Evolutionary conservation across 345 rosid genomes (phyloP), one percentile per base, ranked within the genome.

Genomic region (Bruguiera parviflora): DNA sequence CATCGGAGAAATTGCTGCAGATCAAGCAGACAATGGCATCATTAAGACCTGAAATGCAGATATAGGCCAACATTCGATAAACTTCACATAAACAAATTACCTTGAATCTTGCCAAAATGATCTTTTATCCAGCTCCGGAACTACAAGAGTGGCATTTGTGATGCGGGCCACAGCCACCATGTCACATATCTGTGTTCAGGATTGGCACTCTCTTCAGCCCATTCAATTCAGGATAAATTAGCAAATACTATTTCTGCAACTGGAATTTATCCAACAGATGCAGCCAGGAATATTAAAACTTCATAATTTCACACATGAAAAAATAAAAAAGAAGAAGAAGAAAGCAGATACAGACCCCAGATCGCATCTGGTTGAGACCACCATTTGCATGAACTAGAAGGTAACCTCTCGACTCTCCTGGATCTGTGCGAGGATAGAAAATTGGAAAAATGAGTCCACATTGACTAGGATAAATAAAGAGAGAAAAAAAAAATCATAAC

Each of bases 21-120:
- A 68, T 15, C 11, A 61, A 70, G 15, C 35, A 77, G 68, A 59
- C 15, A 56, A 66, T 27, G 74, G 56, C 69, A 16, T 64, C 47
- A 75, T n/a, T 11, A 20, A 25, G 70, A 60, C 71, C 58, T 49
- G 51, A n/a, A 46, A 61, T 52, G 57, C 58, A 65, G 47, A 51
- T 6, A 8, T 2, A 61, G 21, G 52, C 21, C 47, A 13, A 39
- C 60, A 52, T 9, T 18, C 19, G 19, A 55, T 13, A 28, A 53
- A 27, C 57, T 56, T n/a, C 22, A 25, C 28, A 25, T 22, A 27
- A 10, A 53, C 21, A n/a, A 67, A 65, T 24, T 73, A 89, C 98
- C 98, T 94, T 66, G 96, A 69, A 67, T 94, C 99, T 29, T 83
- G 89, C 99, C 99, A 94, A 81, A 79, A 94, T 61, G 99, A 94